phyloP scores from a whole-genome alignment of 192 early-diverging fungal species.

The Cetraspora pellucida region DNA sequence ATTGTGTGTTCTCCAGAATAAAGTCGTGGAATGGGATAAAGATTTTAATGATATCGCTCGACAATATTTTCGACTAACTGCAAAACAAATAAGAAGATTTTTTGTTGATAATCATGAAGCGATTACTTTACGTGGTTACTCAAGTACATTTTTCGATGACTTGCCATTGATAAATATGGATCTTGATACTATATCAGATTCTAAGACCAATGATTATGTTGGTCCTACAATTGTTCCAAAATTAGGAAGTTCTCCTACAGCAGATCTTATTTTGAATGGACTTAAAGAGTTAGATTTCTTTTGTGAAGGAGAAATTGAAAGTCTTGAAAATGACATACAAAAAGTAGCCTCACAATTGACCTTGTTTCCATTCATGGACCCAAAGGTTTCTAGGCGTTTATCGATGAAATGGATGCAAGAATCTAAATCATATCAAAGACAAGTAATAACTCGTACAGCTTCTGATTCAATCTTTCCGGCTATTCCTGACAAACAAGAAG shows the following conservation, averaged over 20 bases:
- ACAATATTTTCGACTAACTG: conserved; percentile 70
- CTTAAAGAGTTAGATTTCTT: conserved; percentile 37
- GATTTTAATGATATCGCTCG: conserved; percentile 81
- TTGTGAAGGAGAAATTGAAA: conserved; percentile 38
- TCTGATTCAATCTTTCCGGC: conserved; percentile 37
- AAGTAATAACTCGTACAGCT: conserved; percentile 33
- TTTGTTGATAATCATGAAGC: conserved; percentile 59
- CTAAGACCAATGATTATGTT: background rate
- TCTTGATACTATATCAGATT: conserved; percentile 20
- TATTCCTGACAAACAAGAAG: conserved; percentile 35
- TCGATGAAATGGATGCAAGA: conserved; percentile 58
- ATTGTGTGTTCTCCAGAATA: conserved; percentile 73
- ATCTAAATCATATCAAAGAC: conserved; percentile 35
- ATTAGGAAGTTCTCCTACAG: conserved; percentile 50
- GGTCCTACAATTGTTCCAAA: conserved; percentile 47
- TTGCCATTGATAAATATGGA: conserved; percentile 52
- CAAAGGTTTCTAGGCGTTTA: conserved; percentile 49
- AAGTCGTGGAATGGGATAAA: conserved; percentile 81
- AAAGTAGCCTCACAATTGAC: conserved; percentile 43
- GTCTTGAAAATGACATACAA: conserved; percentile 42
- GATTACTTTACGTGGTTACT: conserved; percentile 41
- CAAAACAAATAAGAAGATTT: conserved; percentile 64
- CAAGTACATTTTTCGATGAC: conserved; percentile 49
- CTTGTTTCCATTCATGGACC: conserved; percentile 42
- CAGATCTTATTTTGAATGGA: conserved; percentile 20